Evolutionary conservation across 495 filamentous ascomycete species (phyloP), one percentile per base, ranked within the genome.

Genomic region (Amphirosellinia nigrospora): DNA sequence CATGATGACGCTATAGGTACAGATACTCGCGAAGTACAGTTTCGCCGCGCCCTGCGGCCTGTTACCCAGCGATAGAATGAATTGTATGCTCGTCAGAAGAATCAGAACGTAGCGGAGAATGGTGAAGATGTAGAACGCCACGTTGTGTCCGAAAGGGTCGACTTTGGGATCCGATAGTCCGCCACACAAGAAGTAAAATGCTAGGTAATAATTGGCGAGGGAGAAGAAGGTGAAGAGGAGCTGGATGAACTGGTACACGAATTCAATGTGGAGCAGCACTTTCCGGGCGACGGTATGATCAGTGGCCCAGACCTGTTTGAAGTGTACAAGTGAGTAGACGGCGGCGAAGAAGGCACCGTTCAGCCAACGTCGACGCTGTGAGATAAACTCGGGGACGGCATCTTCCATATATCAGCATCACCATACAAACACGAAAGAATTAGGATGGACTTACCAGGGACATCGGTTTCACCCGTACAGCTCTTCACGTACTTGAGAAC

Each of bases 291-390:
- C 67, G 3, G 93, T 96, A 79, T 99, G 96, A 79, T 98, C 96
- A 15, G 96, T 99, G 64, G 78, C 78, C 95, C 96, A 98, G 77
- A 99, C 89, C 82, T 98, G 96, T 65, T 84, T 88, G 73, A 95
- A 96, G 81, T 99, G 96, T 58, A 97, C 91, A 10, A 98, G 90
- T 6, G 96, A 98, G 82, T 98, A 99, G 50, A 97, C 94, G 65
- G 96, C 96, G 1, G 96, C 96, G 79, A 99, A 99, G 85, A 98
- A 98, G 65, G 96, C 96, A 74, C 96, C 96, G 80, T 99, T 99
- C 30, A 99, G 88, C 96, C 96, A 99, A 74, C 96, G 88, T 70
- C 96, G 87, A 65, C 96, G 90, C 77, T 99, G 96, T 0, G 94
- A 97, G 71, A 99, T 94, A 71, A 98, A 98, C 75, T 99, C 96